Percentiles rank a stretch among this genome's conserved stretches.
Conservation (phyloP, 75 land plant genomes). For the Pseudotsuga menziesii region DNA sequence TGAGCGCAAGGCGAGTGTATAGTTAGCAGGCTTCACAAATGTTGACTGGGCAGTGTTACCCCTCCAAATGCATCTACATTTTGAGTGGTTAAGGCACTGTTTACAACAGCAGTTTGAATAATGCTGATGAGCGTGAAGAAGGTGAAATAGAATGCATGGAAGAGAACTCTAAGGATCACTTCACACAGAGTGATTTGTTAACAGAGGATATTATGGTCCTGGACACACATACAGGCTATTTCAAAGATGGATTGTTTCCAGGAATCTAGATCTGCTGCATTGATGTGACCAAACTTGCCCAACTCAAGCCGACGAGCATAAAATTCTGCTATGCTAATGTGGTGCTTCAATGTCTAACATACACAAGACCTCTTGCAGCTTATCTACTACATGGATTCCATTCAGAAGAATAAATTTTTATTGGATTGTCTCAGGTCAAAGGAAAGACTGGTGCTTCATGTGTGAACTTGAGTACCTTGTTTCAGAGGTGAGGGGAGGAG, state of each 20-base stretch:
- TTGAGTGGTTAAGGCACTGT: too few species aligned
- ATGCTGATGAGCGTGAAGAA: too few species aligned
- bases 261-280: not conserved
- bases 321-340: conserved; percentile 80
- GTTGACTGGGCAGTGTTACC: too few species aligned
- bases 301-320: not conserved
- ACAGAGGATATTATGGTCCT: too few species aligned
- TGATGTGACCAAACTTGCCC: not conserved
- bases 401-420: conserved; percentile 18
- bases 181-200: too few species aligned
- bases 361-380: conserved; percentile 67
- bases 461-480: conserved; percentile 78
- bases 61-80: too few species aligned
- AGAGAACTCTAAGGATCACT: too few species aligned
- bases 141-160: too few species aligned
- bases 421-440: conserved; percentile 33
- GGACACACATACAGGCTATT: too few species aligned
- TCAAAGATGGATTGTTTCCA: not conserved
- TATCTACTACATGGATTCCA: conserved; percentile 68
- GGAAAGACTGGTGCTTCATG: conserved; percentile 71
- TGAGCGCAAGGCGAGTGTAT: too few species aligned
- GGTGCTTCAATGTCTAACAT: conserved; percentile 82
- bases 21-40: too few species aligned
- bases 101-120: too few species aligned
- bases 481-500: conserved; percentile 37